A percentile compares a stretch with the other conserved stretches of the same genome.
These are phyloP conservation scores for Gastrolobium villosum DNA, from an alignment of 306 rosid genomes.

Conservation along the genomic window DNA sequence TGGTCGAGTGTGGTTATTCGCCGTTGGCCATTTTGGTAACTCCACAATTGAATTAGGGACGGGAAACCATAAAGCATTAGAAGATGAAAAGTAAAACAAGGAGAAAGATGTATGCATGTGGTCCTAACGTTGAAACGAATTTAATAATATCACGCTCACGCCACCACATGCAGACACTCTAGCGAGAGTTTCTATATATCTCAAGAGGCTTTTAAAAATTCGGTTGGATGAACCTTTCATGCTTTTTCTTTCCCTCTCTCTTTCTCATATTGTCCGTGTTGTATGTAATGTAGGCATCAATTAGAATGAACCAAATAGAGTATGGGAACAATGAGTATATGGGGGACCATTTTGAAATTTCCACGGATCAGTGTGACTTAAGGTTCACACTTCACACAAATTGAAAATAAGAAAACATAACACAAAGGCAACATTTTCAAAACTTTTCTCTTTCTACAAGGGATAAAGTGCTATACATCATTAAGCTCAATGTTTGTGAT, in stretches of 20 bases:
- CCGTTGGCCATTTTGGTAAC: slow-evolving; percentile 33
- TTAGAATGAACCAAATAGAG: slow-evolving; percentile 57
- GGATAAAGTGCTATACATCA: slow-evolving; percentile 45
- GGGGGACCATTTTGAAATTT: slow-evolving; percentile 69
- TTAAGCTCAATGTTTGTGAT: slow-evolving; percentile 39
- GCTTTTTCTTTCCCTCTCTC: slow-evolving; percentile 44
- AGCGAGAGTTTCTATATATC: slow-evolving; percentile 60
- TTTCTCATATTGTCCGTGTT: slow-evolving; percentile 45
- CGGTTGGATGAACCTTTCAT: slow-evolving; percentile 52
- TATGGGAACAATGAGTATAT: slow-evolving; percentile 49
- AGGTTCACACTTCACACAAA: slow-evolving; percentile 48
- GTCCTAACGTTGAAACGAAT: slow-evolving; percentile 57
- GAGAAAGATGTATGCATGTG: slow-evolving; percentile 59
- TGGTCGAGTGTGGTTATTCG: slow-evolving; percentile 21
- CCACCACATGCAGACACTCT: slow-evolving; percentile 74
- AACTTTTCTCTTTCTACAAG: slow-evolving; percentile 38
- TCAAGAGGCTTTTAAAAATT: slow-evolving; percentile 39
- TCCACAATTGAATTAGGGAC: slow-evolving; percentile 24
- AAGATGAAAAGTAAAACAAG: slow-evolving; percentile 50
- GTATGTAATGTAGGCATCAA: slow-evolving; percentile 72
- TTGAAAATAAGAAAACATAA: slow-evolving; percentile 30
- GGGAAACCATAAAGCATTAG: slow-evolving; percentile 37
- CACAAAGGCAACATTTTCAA: slow-evolving; percentile 31
- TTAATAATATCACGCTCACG: slow-evolving; percentile 76
- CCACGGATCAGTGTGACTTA: slow-evolving; percentile 21